Conservation (phyloP, 306 rosid genomes). For the Cucumis hystrix region DNA sequence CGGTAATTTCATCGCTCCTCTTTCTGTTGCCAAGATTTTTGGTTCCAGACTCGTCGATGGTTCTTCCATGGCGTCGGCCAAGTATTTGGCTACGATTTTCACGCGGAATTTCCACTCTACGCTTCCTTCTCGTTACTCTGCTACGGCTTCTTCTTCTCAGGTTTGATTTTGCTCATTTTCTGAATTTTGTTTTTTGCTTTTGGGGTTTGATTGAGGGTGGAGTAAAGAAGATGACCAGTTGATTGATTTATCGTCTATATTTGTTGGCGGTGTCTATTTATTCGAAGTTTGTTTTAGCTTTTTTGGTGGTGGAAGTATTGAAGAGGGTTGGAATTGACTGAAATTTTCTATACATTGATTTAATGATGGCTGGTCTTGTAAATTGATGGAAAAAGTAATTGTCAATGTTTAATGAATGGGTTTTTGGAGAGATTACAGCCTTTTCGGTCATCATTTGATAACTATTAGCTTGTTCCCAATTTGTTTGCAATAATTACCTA, state of each 20-base stretch:
- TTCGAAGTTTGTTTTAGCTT: not conserved
- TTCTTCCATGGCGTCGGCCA: conserved; percentile 30
- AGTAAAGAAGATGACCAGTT: not conserved
- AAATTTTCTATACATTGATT: not conserved
- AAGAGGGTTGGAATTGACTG: not conserved
- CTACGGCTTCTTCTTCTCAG: conserved; percentile 46
- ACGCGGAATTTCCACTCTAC: conserved; percentile 54
- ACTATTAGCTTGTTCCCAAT: too few relatives aligned
- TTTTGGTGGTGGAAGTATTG: not conserved
- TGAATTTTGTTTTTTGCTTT: not conserved
- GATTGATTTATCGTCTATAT: not conserved
- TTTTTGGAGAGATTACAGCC: too few relatives aligned
- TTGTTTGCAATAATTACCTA: too few relatives aligned
- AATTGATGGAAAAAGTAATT: not conserved
- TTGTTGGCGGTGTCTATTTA: not conserved
- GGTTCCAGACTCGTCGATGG: conserved; percentile 1
- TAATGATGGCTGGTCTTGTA: not conserved
- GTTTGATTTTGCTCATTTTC: conserved; percentile 5
- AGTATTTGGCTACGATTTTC: conserved; percentile 33
- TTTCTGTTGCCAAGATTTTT: conserved; percentile 12
- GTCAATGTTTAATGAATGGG: not conserved
- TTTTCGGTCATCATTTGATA: too few relatives aligned
- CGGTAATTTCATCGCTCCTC: not conserved
- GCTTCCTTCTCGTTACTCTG: conserved; percentile 25
- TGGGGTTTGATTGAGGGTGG: not conserved